A percentile compares a stretch with the other conserved stretches of the same genome.
These are phyloP conservation scores for Peribolospora kevripleyi DNA, from an alignment of 768 basidiomycete species.

Conservation along the genomic window DNA sequence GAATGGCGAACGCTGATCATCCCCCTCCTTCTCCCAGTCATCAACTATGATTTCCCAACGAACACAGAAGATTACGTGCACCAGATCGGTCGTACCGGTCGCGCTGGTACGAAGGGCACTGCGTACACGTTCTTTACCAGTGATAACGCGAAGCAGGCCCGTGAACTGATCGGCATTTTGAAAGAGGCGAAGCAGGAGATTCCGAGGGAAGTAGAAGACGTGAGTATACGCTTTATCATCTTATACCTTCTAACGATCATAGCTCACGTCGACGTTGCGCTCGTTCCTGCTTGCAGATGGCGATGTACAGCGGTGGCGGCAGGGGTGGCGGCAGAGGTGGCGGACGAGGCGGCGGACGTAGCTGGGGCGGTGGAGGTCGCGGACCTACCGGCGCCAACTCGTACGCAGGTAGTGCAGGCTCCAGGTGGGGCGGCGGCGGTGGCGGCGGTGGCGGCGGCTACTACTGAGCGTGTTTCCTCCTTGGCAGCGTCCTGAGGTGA, in stretches of 20 bases:
- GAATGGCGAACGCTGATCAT: no score
- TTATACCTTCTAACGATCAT: conserved; percentile 13
- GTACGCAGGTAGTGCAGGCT: conserved; percentile 11
- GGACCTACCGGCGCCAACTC: neutral
- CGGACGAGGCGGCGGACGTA: conserved; percentile 12
- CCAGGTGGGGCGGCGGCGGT: conserved; percentile 1
- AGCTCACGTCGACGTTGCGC: conserved; percentile 24
- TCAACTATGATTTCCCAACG: conserved; percentile 17
- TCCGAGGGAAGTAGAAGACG: conserved; percentile 76
- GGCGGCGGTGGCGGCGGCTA: neutral
- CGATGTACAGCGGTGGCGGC: conserved; percentile 4
- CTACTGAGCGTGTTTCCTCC: neutral
- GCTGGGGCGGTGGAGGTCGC: conserved; percentile 15
- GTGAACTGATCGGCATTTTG: conserved; percentile 67
- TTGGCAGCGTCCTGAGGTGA: neutral
- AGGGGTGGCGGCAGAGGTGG: neutral
- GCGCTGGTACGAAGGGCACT: conserved; percentile 38
- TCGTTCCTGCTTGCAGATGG: conserved; percentile 1
- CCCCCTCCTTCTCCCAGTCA: conserved; percentile 25
- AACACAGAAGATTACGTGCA: conserved; percentile 88
- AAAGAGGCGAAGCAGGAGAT: conserved; percentile 63
- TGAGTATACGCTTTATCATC: conserved; percentile 58
- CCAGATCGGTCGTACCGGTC: conserved; percentile 57
- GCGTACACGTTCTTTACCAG: conserved; percentile 65
- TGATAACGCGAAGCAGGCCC: conserved; percentile 64